These are phyloP conservation scores for Euphorbia peplus DNA, from an alignment of 345 rosid genomes.

Conservation along the genomic window DNA sequence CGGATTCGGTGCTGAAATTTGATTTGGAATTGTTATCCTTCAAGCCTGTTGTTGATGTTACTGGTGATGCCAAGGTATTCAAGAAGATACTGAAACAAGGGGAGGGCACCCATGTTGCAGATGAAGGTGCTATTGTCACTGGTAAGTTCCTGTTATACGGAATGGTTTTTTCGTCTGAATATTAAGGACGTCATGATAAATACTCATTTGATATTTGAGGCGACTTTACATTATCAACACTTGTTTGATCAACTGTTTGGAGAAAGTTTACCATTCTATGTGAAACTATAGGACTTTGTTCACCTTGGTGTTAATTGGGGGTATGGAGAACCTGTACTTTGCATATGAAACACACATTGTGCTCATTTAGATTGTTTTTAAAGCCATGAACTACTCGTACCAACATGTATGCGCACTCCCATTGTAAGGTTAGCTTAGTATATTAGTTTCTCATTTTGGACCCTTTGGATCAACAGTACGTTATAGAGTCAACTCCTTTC, in stretches of 20 bases:
- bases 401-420: background rate
- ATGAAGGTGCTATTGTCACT: conserved; percentile 55
- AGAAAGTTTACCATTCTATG: background rate
- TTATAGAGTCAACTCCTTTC: background rate
- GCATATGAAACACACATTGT: background rate
- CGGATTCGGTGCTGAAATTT: conserved; percentile 39
- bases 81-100: conserved; percentile 63
- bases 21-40: conserved; percentile 52
- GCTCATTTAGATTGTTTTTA: background rate
- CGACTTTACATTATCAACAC: background rate
- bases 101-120: conserved; percentile 39
- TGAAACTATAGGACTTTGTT: background rate
- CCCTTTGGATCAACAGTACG: background rate
- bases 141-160: conserved; percentile 31
- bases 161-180: background rate
- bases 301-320: background rate
- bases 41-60: conserved; percentile 53
- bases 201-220: background rate
- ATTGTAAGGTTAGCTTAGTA: background rate
- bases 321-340: background rate
- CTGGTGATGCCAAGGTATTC: conserved; percentile 49
- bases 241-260: background rate
- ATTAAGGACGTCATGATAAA: background rate
- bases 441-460: background rate
- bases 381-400: background rate